Percentiles rank a stretch among this genome's conserved stretches.
Evolutionary conservation across 2,329 filamentous ascomycete species (phyloP).

Genomic region (Lachnellula arida): DNA sequence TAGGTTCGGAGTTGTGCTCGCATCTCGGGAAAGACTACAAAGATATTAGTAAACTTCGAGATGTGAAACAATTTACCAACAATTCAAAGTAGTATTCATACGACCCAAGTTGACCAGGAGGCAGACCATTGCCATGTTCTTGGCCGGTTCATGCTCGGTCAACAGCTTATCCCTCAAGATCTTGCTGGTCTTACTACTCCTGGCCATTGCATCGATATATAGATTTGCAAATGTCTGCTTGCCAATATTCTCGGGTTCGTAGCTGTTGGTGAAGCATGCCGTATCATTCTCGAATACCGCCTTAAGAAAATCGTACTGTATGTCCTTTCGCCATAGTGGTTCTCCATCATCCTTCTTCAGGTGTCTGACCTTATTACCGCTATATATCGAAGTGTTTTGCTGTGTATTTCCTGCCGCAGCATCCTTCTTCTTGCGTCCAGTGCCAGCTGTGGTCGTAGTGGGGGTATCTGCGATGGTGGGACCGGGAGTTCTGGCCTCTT

Average conservation of each 20-base stretch:
- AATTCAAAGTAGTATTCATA: slow-evolving; percentile 99
- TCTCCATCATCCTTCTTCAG: slow-evolving; percentile 87
- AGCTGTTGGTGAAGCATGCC: slow-evolving; percentile 85
- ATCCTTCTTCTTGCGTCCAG: slow-evolving; percentile 23
- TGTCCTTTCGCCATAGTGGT: slow-evolving; percentile 80
- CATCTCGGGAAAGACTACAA: slow-evolving; percentile 97
- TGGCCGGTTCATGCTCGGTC: slow-evolving; percentile 84
- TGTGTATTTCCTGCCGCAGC: slow-evolving; percentile 14
- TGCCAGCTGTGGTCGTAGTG: slow-evolving; percentile 10
- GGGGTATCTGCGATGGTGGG: slow-evolving; percentile 10
- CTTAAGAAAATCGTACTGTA: slow-evolving; percentile 81
- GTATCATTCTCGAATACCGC: slow-evolving; percentile 72
- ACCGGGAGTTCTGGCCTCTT: slow-evolving; percentile 26
- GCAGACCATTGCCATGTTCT: slow-evolving; percentile 99
- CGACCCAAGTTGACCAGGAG: slow-evolving; percentile 92
- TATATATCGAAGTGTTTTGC: slow-evolving; percentile 26
- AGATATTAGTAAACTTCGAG: slow-evolving; percentile 24
- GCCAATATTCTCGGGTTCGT: slow-evolving; percentile 56
- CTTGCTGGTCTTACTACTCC: slow-evolving; percentile 98
- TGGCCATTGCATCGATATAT: slow-evolving; percentile 97
- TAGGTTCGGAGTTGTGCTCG: slow-evolving; percentile 95
- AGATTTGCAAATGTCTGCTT: slow-evolving; percentile 87
- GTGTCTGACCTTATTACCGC: slow-evolving; percentile 65
- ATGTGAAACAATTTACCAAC: slow-evolving; percentile 47
- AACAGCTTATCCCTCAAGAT: slow-evolving; percentile 95